A percentile compares a stretch with the other conserved stretches of the same genome.
Evolutionary conservation across 139 green algal species (phyloP).

Genomic region (Coelastrella sp.): DNA sequence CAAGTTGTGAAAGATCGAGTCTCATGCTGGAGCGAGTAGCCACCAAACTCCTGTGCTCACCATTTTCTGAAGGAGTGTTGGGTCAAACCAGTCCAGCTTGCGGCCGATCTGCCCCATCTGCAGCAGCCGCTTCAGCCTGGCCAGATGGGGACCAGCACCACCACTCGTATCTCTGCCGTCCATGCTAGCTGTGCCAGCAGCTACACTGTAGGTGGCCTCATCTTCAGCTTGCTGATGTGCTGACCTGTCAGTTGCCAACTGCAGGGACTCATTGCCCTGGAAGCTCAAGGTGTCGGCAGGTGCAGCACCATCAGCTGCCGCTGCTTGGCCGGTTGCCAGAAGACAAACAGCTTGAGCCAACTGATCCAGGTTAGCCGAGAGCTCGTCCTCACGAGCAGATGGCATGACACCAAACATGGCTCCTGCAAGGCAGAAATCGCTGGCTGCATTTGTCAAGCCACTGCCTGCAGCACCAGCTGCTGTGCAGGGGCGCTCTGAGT

Average conservation of each 20-base stretch:
- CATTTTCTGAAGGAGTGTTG: slow-evolving; percentile 54
- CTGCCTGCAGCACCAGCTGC: not conserved
- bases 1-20: not conserved
- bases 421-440: not conserved
- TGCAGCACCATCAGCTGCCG: not conserved
- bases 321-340: slow-evolving; percentile 13
- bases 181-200: not conserved
- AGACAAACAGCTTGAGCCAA: slow-evolving; percentile 20
- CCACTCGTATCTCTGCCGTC: not conserved
- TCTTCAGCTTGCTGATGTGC: not conserved
- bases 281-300: not conserved
- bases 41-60: not conserved
- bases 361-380: not conserved
- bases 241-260: not conserved
- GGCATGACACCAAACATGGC: not conserved
- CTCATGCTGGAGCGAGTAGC: not conserved
- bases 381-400: not conserved
- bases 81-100: slow-evolving; percentile 72
- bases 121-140: slow-evolving; percentile 15
- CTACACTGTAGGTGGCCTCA: too few species aligned
- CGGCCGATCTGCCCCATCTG: slow-evolving; percentile 45
- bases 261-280: not conserved
- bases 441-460: not conserved
- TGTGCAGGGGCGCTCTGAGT: not conserved
- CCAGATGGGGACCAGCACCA: not conserved